These are phyloP conservation scores for Daldinia concentrica DNA, from an alignment of 495 filamentous ascomycete species.

Conservation along the genomic window DNA sequence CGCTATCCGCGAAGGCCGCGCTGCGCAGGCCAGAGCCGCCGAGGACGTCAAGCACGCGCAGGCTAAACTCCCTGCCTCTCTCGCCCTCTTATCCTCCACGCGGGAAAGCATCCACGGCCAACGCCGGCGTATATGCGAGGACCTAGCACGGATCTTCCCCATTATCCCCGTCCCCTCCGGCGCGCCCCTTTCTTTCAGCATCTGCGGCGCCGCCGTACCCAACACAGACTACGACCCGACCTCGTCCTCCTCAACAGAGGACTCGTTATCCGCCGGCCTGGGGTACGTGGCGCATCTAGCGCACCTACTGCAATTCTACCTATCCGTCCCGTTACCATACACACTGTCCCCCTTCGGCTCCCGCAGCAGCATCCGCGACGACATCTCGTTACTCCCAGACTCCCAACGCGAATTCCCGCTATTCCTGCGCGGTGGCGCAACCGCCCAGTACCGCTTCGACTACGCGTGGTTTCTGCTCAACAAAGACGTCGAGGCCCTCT, in stretches of 20 bases:
- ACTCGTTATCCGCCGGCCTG: conserved; percentile 79
- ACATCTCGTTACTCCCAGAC: conserved; percentile 72
- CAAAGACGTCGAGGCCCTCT: conserved; percentile 89
- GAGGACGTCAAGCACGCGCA: conserved; percentile 64
- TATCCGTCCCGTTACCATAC: conserved; percentile 81
- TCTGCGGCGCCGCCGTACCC: conserved; percentile 77
- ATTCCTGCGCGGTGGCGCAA: conserved; percentile 71
- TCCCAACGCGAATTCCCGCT: conserved; percentile 79
- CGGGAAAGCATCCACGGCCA: conserved; percentile 77
- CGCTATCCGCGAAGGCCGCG: conserved; percentile 71
- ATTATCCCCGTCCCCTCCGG: conserved; percentile 69
- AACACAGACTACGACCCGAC: conserved; percentile 74
- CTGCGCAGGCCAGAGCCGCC: conserved; percentile 65
- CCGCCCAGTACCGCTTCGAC: conserved; percentile 86
- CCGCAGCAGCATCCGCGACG: conserved; percentile 79
- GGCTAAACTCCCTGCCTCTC: conserved; percentile 65
- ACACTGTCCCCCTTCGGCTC: conserved; percentile 76
- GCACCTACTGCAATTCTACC: conserved; percentile 82
- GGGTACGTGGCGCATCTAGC: conserved; percentile 82
- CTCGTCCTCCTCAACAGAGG: conserved; percentile 62
- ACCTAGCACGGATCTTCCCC: conserved; percentile 78
- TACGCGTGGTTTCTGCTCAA: conserved; percentile 95
- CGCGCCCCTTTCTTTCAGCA: conserved; percentile 75
- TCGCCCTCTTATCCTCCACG: conserved; percentile 62
- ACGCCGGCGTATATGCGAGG: conserved; percentile 84